Base-by-base conservation (phyloP, 2,329 filamentous ascomycete species). In the Colletotrichum sp. region DNA sequence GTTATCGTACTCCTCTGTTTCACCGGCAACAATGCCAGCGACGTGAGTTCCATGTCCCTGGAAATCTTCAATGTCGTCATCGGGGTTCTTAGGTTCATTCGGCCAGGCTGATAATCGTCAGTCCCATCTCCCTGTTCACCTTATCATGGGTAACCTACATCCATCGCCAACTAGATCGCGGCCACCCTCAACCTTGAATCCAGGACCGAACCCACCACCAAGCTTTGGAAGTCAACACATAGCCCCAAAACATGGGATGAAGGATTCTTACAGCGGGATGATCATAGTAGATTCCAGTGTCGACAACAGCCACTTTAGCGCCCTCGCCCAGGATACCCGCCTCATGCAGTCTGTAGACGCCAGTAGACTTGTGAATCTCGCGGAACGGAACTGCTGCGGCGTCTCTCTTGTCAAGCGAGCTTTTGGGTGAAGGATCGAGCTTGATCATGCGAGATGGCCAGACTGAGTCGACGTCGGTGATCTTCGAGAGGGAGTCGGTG, bases 11-110 rank as follows among this genome's bases (percentile, higher is more conserved):
- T 44, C 49, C 21, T 34, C 57, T 59, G 28, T 79, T 69, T 4
- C 78, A 34, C 52, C 78, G 2, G 78, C 80, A 30, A 82, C 78
- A 32, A 83, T 83, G 10, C 81, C 82, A 34, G 81, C 78, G 3
- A 83, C 81, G 68, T 86, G 85, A 6, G 85, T 85, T 7, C 85
- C 85, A 63, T 86, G 85, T 1, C 82, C 83, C 49, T 82, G 79
- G 12, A 79, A 79, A 65, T 85, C 83, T 79, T 83, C 81, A 0
- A 84, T 84, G 39, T 85, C 82, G n/a, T 79, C 77, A 49, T 86
- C 85, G 1, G 85, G 85, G 6, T 71, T 77, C 72, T 83, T 83
- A 5, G 67, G 66, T 6, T 67, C 66, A 8, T 30, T 65, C 4
- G 75, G 72, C 78, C 24, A 84, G 82, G 1, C 70, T 73, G 30